Base-by-base conservation (phyloP, 768 basidiomycete species). In the Boletus reticuloceps region DNA sequence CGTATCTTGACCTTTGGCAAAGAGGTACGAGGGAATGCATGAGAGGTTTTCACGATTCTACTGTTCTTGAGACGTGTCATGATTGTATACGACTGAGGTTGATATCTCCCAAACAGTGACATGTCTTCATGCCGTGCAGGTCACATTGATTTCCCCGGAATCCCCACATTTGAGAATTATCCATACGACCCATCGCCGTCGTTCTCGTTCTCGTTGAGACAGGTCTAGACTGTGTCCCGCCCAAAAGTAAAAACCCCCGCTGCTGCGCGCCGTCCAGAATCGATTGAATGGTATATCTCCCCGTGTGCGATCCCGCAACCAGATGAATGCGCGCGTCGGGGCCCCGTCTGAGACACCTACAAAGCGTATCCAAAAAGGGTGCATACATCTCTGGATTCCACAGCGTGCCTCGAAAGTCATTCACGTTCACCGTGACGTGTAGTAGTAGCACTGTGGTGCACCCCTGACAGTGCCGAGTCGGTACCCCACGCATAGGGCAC, bases 241-340 rank as follows among this genome's bases (percentile, higher is more conserved):
- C 73, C 27, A 80, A 77, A 9, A 83, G 55, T 7, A 70, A 69
- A 39, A 90, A 75, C 5, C 79, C 83, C 50, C 64, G 71, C 9
- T 56, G 58, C 5, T 59, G 53, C 12, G 53, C 47, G 27, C 48
- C 19, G 19, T 70, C 62, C 40, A 90, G 62, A 68, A 89, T 89
- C 8, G 82, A 72, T 50, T 84, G 77, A 31, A 91, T 76, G 2
- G 87, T 84, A 62, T 88, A 90, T 47, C 86, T 74, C 4, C 88
- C 90, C 0, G 89, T 91, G 61, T 91, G 89, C 49, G 91, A 61
- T 0, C 89, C 89, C 3, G 85, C 86, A 9, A 91, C 78, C n/a
- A 91, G 64, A 63, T 89, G 79, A 46, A 82, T 64, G 11, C 86
- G 80, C 31, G 88, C 73, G 38, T 72, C 57, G 2, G 69, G 52